A percentile compares a stretch with the other conserved stretches of the same genome.
Conservation (phyloP, 2,329 filamentous ascomycete genomes). For the Sporothrix inflata region DNA sequence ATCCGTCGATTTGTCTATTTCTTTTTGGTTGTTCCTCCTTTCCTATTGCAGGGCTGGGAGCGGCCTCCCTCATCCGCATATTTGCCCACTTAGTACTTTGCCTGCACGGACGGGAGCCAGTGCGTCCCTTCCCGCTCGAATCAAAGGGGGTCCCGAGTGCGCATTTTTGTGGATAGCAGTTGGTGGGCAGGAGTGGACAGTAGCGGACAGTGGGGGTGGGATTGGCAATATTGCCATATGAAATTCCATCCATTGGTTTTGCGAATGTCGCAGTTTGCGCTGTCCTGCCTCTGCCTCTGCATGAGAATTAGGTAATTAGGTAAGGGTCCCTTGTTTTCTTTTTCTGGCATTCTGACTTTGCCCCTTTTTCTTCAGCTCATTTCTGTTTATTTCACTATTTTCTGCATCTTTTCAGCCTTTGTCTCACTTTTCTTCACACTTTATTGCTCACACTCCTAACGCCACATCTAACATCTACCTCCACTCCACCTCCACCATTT, state of each 20-base stretch:
- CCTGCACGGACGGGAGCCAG: not conserved
- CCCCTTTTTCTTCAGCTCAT: not conserved
- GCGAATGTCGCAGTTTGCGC: slow-evolving; percentile 10
- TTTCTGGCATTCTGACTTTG: not conserved
- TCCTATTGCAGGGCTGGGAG: not conserved
- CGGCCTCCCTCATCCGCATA: not conserved
- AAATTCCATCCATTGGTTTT: not conserved
- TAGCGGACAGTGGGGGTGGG: not conserved
- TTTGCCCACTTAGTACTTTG: not conserved
- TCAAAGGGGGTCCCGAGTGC: not conserved
- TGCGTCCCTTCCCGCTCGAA: slow-evolving; percentile 14
- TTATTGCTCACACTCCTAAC: not conserved
- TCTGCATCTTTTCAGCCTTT: not conserved
- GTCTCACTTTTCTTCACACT: not conserved
- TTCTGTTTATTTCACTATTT: not conserved
- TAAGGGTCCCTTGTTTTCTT: slow-evolving; percentile 2
- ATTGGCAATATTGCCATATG: not conserved
- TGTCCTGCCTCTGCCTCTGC: not conserved
- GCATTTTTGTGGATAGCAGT: not conserved
- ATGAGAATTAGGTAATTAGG: not conserved
- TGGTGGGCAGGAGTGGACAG: too few relatives aligned
- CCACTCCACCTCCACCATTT: not conserved
- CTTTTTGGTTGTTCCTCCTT: not conserved
- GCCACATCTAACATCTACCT: not conserved
- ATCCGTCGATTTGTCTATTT: not conserved